phyloP scores from a whole-genome alignment of 345 rosid genomes.

The Salix brachista region DNA sequence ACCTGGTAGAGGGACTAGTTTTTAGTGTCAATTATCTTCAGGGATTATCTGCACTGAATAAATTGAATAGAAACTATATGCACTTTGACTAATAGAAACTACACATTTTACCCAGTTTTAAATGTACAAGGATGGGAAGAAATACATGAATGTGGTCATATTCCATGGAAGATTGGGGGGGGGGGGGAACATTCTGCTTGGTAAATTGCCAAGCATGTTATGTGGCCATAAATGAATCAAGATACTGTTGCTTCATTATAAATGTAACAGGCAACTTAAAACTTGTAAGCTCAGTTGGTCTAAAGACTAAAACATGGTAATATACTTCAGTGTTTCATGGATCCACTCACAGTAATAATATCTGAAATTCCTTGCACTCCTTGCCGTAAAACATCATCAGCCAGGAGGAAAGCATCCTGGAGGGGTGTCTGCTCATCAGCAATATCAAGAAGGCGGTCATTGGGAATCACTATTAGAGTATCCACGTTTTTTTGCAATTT shows the following conservation, averaged over 20 bases:
- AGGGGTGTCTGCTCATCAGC: conserved; percentile 97
- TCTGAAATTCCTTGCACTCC: conserved; percentile 99
- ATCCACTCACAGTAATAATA: conserved; percentile 75
- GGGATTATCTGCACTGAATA: no score
- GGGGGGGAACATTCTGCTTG: not conserved
- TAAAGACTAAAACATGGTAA: not conserved
- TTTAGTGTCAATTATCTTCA: no score
- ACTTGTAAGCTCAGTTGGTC: not conserved
- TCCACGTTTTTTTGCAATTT: conserved; percentile 93
- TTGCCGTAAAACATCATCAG: conserved; percentile 94
- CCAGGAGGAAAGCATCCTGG: conserved; percentile 98
- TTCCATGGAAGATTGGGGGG: not conserved
- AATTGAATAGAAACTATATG: no score
- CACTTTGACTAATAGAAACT: no score
- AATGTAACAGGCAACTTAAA: not conserved
- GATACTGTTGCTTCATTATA: not conserved
- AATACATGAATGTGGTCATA: not conserved
- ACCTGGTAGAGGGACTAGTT: no score
- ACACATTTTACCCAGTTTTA: no score
- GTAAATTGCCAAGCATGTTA: not conserved
- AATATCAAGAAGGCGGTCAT: conserved; percentile 92
- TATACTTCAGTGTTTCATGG: not conserved
- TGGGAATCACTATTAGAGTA: conserved; percentile 93
- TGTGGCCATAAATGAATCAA: no score
- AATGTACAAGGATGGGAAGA: not conserved